phyloP scores from a whole-genome alignment of 306 rosid species.

The Delonix regia region DNA sequence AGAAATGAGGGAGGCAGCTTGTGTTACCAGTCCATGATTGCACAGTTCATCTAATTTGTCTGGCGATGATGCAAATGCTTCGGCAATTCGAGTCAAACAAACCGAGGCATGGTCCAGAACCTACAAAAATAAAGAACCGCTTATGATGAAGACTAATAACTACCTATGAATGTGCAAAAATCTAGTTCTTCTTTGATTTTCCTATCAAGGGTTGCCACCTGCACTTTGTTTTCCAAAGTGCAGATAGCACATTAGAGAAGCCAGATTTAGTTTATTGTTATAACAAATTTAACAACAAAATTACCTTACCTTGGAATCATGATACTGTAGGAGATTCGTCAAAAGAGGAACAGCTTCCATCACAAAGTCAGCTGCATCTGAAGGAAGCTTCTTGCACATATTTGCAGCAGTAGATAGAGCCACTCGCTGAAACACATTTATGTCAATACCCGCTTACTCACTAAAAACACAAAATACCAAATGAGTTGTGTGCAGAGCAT shows the following conservation, averaged over 20 bases:
- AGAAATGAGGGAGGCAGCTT: conserved; percentile 94
- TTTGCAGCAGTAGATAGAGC: conserved; percentile 99
- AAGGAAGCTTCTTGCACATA: conserved; percentile 99
- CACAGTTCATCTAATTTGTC: conserved; percentile 94
- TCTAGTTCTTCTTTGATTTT: not conserved
- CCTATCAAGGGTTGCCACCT: not conserved
- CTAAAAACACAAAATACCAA: not conserved
- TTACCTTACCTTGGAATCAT: conserved; percentile 79
- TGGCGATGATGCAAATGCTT: conserved; percentile 91
- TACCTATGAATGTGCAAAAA: not conserved
- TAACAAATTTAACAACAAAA: conserved; percentile 13
- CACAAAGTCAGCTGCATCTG: conserved; percentile 99
- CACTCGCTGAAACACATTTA: conserved; percentile 69
- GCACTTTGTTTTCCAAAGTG: not conserved
- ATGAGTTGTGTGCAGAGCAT: not conserved
- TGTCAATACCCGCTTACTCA: conserved; percentile 11
- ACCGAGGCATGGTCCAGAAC: conserved; percentile 99
- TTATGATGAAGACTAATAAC: conserved; percentile 10
- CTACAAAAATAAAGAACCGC: conserved; percentile 44
- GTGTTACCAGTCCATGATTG: conserved; percentile 91
- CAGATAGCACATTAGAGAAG: not conserved
- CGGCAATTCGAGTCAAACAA: conserved; percentile 98
- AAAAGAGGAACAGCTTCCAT: conserved; percentile 98
- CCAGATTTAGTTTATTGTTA: not conserved
- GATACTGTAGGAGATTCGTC: conserved; percentile 97